Evolutionary conservation across 805 yeast genomes (phyloP).

Genomic region (Candida vaughaniae): DNA sequence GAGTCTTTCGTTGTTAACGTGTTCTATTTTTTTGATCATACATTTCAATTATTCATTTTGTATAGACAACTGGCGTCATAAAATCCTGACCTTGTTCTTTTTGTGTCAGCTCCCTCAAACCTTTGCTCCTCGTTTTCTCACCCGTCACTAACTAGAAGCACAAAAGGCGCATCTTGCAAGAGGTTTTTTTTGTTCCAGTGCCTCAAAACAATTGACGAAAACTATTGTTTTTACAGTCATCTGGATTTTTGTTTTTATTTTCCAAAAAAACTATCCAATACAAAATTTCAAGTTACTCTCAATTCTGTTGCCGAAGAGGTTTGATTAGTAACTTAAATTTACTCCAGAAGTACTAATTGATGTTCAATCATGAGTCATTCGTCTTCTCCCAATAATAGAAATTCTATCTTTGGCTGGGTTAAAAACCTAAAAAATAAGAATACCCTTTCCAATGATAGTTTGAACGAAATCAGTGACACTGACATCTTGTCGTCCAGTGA

Average conservation of each 20-base stretch:
- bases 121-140: too few species aligned
- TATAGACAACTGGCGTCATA: too few species aligned
- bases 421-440: constrained; percentile 40
- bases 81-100: too few species aligned
- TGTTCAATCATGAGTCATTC: constrained; percentile 32
- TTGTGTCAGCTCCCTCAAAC: too few species aligned
- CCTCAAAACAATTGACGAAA: constrained; percentile 7
- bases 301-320: not conserved
- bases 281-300: not conserved
- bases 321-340: not conserved
- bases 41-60: too few species aligned
- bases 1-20: too few species aligned
- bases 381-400: constrained; percentile 38
- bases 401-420: constrained; percentile 45
- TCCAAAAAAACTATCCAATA: too few species aligned
- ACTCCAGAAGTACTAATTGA: too few species aligned
- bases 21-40: too few species aligned
- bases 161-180: too few species aligned
- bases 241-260: not conserved
- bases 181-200: too few species aligned
- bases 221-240: constrained; percentile 1
- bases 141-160: too few species aligned
- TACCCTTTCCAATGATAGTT: constrained; percentile 35
- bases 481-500: constrained; percentile 11
- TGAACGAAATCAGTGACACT: constrained; percentile 29